phyloP scores from a whole-genome alignment of 2,329 filamentous ascomycete species.

The Chalaropsis ovoidea region DNA sequence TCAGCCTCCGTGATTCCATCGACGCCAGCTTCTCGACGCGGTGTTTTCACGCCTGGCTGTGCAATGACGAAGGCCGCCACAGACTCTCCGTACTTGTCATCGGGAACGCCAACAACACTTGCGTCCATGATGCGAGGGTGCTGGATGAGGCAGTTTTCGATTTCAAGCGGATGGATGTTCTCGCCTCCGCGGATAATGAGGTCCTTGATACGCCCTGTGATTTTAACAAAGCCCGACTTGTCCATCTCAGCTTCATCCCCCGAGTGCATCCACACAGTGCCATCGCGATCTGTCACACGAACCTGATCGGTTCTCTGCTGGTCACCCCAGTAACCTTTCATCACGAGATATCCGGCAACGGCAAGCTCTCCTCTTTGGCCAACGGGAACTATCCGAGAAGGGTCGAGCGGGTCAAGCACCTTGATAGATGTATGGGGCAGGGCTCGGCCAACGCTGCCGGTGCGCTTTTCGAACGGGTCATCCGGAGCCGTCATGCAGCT shows the following conservation, averaged over 20 bases:
- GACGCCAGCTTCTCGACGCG: neutral
- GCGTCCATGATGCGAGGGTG: slow-evolving; percentile 63
- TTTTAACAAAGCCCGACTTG: slow-evolving; percentile 68
- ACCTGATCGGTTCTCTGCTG: slow-evolving; percentile 58
- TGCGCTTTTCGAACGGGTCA: slow-evolving; percentile 63
- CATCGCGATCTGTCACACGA: slow-evolving; percentile 36
- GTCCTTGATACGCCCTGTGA: slow-evolving; percentile 89
- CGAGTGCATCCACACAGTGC: slow-evolving; percentile 73
- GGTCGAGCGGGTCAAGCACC: slow-evolving; percentile 61
- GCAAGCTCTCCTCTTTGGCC: slow-evolving; percentile 69
- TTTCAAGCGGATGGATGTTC: slow-evolving; percentile 88
- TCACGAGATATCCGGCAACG: slow-evolving; percentile 73
- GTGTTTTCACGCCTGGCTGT: slow-evolving; percentile 29
- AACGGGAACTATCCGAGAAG: slow-evolving; percentile 48
- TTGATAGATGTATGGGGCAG: slow-evolving; percentile 73
- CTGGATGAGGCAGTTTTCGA: slow-evolving; percentile 77
- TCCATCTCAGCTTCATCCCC: slow-evolving; percentile 90
- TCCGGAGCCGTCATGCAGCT: slow-evolving; percentile 70
- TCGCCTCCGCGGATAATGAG: slow-evolving; percentile 90
- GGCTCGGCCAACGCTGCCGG: slow-evolving; percentile 64
- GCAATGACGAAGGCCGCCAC: slow-evolving; percentile 74
- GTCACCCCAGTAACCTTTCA: slow-evolving; percentile 86
- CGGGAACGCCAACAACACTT: slow-evolving; percentile 73
- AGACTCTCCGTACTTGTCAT: slow-evolving; percentile 73
- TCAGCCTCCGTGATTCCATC: slow-evolving; percentile 34